These are phyloP conservation scores for Serendipita sp. DNA, from an alignment of 768 basidiomycete genomes.

Conservation along the genomic window DNA sequence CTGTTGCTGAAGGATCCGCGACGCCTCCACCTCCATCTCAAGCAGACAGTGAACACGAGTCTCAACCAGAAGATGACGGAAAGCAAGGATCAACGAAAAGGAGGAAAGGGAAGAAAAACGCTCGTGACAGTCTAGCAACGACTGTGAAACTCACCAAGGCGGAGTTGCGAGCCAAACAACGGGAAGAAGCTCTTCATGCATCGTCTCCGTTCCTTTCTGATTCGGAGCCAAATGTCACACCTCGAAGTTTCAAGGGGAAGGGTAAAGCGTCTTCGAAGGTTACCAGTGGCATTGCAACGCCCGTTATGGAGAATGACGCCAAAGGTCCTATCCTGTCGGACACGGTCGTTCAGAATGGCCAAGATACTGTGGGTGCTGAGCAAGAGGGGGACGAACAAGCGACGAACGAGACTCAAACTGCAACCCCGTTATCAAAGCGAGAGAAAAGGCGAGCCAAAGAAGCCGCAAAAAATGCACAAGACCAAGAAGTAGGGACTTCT, in stretches of 20 bases:
- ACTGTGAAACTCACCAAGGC: background rate
- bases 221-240: slow-evolving; percentile 5
- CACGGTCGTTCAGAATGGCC: background rate
- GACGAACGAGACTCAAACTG: background rate
- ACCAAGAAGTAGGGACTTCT: background rate
- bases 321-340: slow-evolving; percentile 11
- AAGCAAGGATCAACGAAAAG: background rate
- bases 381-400: slow-evolving; percentile 9
- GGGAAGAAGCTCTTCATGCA: slow-evolving; percentile 1
- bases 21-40: background rate
- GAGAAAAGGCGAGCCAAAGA: slow-evolving; percentile 70
- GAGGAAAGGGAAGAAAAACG: background rate
- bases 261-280: slow-evolving; percentile 12
- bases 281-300: background rate
- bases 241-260: slow-evolving; percentile 11
- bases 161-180: background rate
- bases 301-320: background rate
- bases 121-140: background rate
- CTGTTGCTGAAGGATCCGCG: background rate
- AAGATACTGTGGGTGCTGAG: slow-evolving; percentile 7
- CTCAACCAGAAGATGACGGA: background rate
- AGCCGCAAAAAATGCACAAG: slow-evolving; percentile 46
- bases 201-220: background rate
- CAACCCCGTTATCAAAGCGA: slow-evolving; percentile 39
- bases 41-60: background rate